Evolutionary conservation across 805 yeast species (phyloP).

Genomic region (Saccharomycopsis capsularis): DNA sequence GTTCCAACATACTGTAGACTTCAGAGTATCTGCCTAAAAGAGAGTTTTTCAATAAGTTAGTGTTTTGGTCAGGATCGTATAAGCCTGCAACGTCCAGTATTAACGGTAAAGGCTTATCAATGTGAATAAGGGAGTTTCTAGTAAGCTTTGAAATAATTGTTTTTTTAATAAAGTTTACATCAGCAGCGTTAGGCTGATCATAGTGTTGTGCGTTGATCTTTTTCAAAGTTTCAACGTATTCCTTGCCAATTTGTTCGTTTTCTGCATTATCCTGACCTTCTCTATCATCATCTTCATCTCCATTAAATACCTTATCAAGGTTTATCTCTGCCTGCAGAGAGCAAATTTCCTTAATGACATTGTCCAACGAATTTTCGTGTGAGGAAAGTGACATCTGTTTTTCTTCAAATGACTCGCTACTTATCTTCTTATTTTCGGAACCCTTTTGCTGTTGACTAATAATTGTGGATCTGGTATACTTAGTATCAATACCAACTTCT

Average conservation of each 20-base stretch:
- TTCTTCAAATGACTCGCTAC: neutral
- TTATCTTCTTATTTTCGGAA: neutral
- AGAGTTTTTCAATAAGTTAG: constrained; percentile 11
- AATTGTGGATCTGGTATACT: too few species aligned
- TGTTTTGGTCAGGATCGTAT: constrained; percentile 11
- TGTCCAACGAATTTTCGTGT: too few species aligned
- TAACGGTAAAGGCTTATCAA: constrained; percentile 5
- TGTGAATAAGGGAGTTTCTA: neutral
- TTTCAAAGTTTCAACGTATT: neutral
- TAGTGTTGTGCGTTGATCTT: neutral
- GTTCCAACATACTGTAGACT: constrained; percentile 50
- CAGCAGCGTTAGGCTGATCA: neutral
- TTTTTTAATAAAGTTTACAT: neutral
- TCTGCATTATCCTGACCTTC: neutral
- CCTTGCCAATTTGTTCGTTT: neutral
- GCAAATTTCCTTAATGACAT: too few species aligned
- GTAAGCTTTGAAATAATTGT: neutral
- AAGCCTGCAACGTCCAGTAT: constrained; percentile 4
- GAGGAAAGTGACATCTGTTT: neutral
- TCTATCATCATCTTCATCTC: constrained; percentile 2
- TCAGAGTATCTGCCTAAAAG: constrained; percentile 34
- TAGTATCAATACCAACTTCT: too few species aligned
- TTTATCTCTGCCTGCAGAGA: too few species aligned
- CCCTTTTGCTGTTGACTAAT: neutral
- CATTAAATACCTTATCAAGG: too few species aligned